Conservation (phyloP, 225 moss, liverwort and hornwort species). For the Anthoceros angustus region DNA sequence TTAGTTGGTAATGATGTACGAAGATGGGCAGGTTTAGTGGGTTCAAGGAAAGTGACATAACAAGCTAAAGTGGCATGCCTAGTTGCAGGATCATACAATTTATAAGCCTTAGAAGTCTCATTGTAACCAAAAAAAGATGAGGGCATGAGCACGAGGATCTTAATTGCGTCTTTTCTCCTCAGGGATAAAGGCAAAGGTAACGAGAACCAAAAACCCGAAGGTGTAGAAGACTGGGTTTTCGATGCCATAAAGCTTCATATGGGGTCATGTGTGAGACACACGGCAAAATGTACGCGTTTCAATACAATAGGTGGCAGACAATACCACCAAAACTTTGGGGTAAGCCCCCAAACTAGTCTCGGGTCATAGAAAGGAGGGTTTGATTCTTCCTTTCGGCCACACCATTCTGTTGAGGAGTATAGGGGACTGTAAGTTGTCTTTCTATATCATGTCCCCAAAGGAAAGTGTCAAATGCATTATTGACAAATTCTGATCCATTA, state of each 20-base stretch:
- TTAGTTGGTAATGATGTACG: no score
- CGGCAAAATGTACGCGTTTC: no score
- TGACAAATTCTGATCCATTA: not conserved
- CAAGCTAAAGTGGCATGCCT: no score
- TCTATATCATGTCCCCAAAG: not conserved
- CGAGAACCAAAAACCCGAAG: not conserved
- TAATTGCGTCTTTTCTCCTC: not conserved
- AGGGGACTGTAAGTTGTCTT: not conserved
- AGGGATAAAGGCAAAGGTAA: not conserved
- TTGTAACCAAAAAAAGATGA: not conserved
- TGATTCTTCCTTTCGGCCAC: not conserved
- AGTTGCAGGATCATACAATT: no score
- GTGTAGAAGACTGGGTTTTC: not conserved
- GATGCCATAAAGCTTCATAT: not conserved
- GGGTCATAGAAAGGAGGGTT: no score
- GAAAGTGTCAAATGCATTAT: not conserved
- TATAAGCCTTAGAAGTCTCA: not conserved
- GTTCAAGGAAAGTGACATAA: no score
- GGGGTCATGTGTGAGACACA: no score
- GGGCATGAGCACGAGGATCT: not conserved
- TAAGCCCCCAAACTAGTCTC: not conserved
- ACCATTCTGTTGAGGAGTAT: not conserved
- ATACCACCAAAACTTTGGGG: not conserved
- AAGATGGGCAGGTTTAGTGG: no score
- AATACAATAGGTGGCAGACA: not conserved